Base-by-base conservation (phyloP, 23 red algal genomes). In the Gracilariopsis chorda region DNA sequence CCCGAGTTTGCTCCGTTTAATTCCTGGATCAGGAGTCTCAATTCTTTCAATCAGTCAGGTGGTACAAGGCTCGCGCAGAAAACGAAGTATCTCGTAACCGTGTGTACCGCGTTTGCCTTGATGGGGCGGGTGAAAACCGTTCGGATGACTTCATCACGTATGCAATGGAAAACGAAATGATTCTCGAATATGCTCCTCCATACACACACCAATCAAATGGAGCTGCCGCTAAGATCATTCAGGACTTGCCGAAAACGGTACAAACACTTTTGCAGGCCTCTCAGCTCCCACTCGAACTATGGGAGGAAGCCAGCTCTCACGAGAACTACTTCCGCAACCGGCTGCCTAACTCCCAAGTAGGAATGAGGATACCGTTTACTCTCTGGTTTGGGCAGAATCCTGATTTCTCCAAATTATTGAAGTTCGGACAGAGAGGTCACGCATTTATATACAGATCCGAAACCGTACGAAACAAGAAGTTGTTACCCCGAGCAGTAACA, bases 241-340 rank as follows among this genome's bases (percentile, higher is more conserved):
- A 80, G 25, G 49, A 80, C 16, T 41, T 41, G 10, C 55, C 43
- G 44, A 55, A 21, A 19, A 57, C 24, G 76, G 44, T 47, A 28
- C 20, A 47, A 20, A 41, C 44, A 17, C 49, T 80, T 48, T 47
- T 80, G 30, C 23, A 34, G 42, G 76, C 44, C 23, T 52, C 30
- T 27, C 16, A 57, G 7, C 76, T 80, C 8, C 46, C 44, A 7
- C 17, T 56, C 0, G 10, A 48, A 49, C 49, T 80, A 17, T 80
- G 47, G 76, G 49, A 28, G 0, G 76, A 80, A 57, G 76, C 76
- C 44, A 80, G 48, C 11, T 1, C 33, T 0, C 0, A 80, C 34
- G 37, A 19, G 24, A 80, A 80, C 49, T 80, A 47, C 43, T 47
- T 80, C 16, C 0, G 76, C 21, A 80, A 80, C 25, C 44, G 76